A percentile compares a stretch with the other conserved stretches of the same genome.
phyloP scores from a whole-genome alignment of 1,284 basidiomycete species.

The Ustanciosporium gigantosporum region DNA sequence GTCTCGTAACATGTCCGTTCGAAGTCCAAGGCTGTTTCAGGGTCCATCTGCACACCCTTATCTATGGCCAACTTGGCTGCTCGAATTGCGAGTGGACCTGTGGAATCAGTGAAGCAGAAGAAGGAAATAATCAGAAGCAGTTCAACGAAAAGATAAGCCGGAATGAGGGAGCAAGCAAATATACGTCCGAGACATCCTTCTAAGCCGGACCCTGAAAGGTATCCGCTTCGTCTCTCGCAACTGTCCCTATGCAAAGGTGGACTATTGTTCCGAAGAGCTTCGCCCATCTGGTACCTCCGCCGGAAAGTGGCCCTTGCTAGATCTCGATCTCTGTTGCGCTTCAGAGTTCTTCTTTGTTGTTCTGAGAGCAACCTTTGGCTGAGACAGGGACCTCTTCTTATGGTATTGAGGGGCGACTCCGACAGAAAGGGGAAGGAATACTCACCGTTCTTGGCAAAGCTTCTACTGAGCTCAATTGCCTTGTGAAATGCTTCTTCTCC shows the following conservation, averaged over 20 bases:
- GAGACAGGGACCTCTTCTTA: too few species aligned
- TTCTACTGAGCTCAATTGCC: conserved; percentile 22
- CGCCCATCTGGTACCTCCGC: too few species aligned
- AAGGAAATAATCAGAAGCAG: neutral
- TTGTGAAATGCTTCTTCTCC: conserved; percentile 17
- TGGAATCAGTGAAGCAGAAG: neutral
- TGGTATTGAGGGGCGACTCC: too few species aligned
- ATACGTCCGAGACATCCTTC: too few species aligned
- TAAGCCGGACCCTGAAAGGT: neutral
- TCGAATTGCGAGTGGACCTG: conserved; percentile 83
- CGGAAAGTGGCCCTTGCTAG: too few species aligned
- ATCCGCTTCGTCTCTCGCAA: too few species aligned
- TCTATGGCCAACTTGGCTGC: conserved; percentile 89
- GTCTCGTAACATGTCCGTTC: conserved; percentile 84
- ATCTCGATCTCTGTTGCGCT: too few species aligned
- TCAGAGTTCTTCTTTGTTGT: too few species aligned
- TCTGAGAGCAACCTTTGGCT: too few species aligned
- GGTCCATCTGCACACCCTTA: conserved; percentile 73
- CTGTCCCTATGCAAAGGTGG: too few species aligned
- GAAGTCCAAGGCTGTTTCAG: conserved; percentile 74
- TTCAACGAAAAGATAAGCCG: neutral
- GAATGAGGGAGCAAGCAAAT: too few species aligned
- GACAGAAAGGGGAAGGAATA: conserved; percentile 8
- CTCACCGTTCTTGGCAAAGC: conserved; percentile 68
- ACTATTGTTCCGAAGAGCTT: too few species aligned